A percentile compares a stretch with the other conserved stretches of the same genome.
Conservation (phyloP, 306 rosid species). For the Neltuma alba region DNA sequence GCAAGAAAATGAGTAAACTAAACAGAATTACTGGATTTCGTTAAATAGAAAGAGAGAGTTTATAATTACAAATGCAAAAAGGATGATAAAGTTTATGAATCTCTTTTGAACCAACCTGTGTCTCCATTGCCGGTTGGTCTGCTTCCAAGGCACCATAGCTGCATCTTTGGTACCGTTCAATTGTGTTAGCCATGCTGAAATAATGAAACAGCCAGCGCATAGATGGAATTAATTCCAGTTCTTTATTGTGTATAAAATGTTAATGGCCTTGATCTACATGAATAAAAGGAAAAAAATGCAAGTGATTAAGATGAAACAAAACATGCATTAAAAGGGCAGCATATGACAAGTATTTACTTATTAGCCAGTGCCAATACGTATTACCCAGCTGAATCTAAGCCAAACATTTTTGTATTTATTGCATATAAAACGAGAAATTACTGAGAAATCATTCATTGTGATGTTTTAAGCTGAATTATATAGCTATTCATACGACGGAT, state of each 20-base stretch:
- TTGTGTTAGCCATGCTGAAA: conserved; percentile 69
- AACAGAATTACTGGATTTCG: neutral
- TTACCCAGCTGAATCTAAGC: neutral
- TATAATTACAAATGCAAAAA: neutral
- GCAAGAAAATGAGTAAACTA: neutral
- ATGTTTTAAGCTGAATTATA: neutral
- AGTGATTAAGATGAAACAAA: neutral
- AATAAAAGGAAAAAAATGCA: neutral
- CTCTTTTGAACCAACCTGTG: conserved; percentile 50
- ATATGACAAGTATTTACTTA: neutral
- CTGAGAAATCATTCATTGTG: neutral
- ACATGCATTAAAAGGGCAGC: neutral
- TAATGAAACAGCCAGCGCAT: neutral
- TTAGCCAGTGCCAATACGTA: neutral
- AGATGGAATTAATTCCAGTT: neutral
- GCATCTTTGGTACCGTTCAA: conserved; percentile 69
- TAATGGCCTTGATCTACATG: neutral
- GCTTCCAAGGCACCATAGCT: conserved; percentile 62
- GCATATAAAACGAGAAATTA: neutral
- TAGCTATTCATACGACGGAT: neutral
- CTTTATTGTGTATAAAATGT: neutral
- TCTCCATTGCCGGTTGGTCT: conserved; percentile 51
- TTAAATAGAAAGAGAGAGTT: neutral
- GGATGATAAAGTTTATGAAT: neutral
- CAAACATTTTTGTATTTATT: neutral